phyloP scores from a whole-genome alignment of 352 stramenopile species.

The Phytophthora syringae region DNA sequence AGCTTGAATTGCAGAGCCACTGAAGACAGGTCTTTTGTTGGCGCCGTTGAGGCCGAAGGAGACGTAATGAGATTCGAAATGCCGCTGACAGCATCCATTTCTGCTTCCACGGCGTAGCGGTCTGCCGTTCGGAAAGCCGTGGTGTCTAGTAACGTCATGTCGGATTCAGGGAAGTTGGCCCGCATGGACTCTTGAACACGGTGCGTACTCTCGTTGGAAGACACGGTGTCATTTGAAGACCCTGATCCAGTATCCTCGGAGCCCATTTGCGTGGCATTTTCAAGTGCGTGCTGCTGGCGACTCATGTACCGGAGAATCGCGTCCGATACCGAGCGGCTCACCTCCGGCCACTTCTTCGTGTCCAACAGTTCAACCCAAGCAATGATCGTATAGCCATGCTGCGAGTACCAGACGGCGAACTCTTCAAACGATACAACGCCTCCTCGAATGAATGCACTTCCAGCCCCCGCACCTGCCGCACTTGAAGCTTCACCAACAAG shows the following conservation, averaged over 20 bases:
- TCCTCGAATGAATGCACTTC: constrained; percentile 71
- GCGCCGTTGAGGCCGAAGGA: constrained; percentile 46
- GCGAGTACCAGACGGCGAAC: constrained; percentile 88
- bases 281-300: constrained; percentile 68
- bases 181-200: constrained; percentile 52
- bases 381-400: constrained; percentile 82
- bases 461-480: constrained; percentile 63
- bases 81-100: constrained; percentile 63
- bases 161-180: constrained; percentile 50
- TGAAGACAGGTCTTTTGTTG: constrained; percentile 65
- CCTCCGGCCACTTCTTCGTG: constrained; percentile 83
- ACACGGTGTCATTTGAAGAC: constrained; percentile 72
- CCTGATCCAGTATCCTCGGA: constrained; percentile 51
- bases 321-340: constrained; percentile 63
- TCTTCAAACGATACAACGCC: constrained; percentile 86
- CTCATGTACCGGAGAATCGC: constrained; percentile 83
- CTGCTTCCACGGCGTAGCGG: constrained; percentile 43
- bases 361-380: constrained; percentile 89
- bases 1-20: constrained; percentile 88
- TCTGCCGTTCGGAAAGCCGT: constrained; percentile 37
- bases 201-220: constrained; percentile 62
- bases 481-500: constrained; percentile 61
- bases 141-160: constrained; percentile 46
- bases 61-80: constrained; percentile 72
- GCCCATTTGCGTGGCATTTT: constrained; percentile 43